These are phyloP conservation scores for Chrysosporium queenslandicum DNA, from an alignment of 2,329 filamentous ascomycete genomes.

Conservation along the genomic window DNA sequence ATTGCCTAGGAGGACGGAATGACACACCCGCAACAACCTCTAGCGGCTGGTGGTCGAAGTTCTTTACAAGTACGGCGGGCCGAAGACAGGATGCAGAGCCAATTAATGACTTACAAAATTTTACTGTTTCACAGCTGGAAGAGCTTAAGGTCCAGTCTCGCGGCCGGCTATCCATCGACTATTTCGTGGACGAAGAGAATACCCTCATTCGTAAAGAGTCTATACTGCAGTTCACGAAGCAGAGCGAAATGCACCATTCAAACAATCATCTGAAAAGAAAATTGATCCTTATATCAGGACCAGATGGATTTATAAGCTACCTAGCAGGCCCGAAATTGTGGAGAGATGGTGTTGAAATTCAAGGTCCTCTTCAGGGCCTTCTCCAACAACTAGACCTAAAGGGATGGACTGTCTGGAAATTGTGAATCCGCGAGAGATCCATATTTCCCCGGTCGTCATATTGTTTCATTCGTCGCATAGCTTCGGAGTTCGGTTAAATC, in stretches of 20 bases:
- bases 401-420: conserved; percentile 50
- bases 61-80: conserved; percentile 17
- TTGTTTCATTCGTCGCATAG: conserved; percentile 3
- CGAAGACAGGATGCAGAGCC: not conserved
- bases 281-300: conserved; percentile 76
- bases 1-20: conserved; percentile 53
- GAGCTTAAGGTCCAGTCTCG: conserved; percentile 51
- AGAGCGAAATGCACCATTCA: conserved; percentile 7
- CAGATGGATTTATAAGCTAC: conserved; percentile 75
- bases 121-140: conserved; percentile 53
- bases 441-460: not conserved
- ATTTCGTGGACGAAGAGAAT: conserved; percentile 74
- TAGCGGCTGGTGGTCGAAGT: conserved; percentile 24
- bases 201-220: conserved; percentile 50
- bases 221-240: conserved; percentile 35
- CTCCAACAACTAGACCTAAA: conserved; percentile 50
- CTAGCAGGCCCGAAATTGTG: conserved; percentile 74
- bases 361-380: conserved; percentile 63
- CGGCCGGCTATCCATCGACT: conserved; percentile 53
- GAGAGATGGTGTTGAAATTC: conserved; percentile 59
- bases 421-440: conserved; percentile 31
- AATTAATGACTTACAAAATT: conserved; percentile 15
- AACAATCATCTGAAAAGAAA: conserved; percentile 24
- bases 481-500: conserved; percentile 14
- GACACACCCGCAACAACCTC: conserved; percentile 31